Evolutionary conservation across 1,284 basidiomycete species (phyloP).

Genomic region (Mycosarcoma maydis): DNA sequence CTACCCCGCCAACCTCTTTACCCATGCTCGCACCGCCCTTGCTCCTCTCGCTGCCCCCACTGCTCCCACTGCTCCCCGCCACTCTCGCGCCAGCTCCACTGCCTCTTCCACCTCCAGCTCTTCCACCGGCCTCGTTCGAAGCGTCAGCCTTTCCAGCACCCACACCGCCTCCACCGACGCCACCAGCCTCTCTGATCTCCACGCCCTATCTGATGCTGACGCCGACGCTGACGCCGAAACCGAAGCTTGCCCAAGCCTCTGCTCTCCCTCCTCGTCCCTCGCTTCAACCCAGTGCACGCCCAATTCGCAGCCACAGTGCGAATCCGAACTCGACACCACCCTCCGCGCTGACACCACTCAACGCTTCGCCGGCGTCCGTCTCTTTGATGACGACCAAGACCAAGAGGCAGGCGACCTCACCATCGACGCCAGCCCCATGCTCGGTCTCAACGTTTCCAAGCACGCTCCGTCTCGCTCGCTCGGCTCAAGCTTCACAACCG

Average conservation of each 20-base stretch:
- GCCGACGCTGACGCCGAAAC: slow-evolving; percentile 10
- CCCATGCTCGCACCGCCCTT: background rate
- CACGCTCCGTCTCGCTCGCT: background rate
- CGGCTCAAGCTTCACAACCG: background rate
- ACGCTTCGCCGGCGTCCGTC: slow-evolving; percentile 34
- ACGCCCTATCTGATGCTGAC: too few species aligned
- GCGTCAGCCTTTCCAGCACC: slow-evolving; percentile 32
- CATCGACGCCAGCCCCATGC: slow-evolving; percentile 23
- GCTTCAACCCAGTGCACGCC: slow-evolving; percentile 24
- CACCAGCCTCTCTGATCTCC: slow-evolving; percentile 21
- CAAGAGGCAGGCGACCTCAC: slow-evolving; percentile 40
- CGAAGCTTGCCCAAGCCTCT: slow-evolving; percentile 39
- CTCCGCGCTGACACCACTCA: slow-evolving; percentile 21
- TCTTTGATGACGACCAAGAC: slow-evolving; percentile 30
- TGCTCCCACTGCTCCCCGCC: slow-evolving; percentile 1
- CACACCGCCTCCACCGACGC: slow-evolving; percentile 36
- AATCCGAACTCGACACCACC: slow-evolving; percentile 32
- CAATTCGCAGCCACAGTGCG: slow-evolving; percentile 3
- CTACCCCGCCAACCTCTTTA: slow-evolving; percentile 21
- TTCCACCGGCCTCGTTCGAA: slow-evolving; percentile 25
- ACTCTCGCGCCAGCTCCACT: slow-evolving; percentile 20
- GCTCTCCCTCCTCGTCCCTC: slow-evolving; percentile 27
- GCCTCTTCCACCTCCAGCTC: slow-evolving; percentile 22
- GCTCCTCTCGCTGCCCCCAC: slow-evolving; percentile 21
- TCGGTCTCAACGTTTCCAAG: slow-evolving; percentile 25